These are phyloP conservation scores for Schizopora paradoxa DNA, from an alignment of 1,284 basidiomycete species.

Conservation along the genomic window DNA sequence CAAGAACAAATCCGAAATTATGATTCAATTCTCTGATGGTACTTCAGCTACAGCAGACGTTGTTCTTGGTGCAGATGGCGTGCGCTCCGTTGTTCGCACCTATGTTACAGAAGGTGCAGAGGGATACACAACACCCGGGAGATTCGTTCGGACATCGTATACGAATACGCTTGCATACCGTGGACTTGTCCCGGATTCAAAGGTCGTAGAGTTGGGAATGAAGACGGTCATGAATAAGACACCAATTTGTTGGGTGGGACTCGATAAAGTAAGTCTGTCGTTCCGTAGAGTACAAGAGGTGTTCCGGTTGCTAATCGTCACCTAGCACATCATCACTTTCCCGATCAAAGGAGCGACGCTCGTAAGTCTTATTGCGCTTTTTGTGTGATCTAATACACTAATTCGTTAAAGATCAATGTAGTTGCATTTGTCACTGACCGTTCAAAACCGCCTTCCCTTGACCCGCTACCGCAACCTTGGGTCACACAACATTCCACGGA, in stretches of 20 bases:
- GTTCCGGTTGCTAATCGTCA: slow-evolving; percentile 2
- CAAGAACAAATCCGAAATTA: slow-evolving; percentile 17
- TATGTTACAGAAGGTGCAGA: slow-evolving; percentile 30
- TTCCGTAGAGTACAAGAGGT: not conserved
- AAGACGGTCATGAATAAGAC: slow-evolving; percentile 33
- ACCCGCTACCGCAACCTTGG: slow-evolving; percentile 40
- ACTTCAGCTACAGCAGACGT: slow-evolving; percentile 43
- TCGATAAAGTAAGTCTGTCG: slow-evolving; percentile 34
- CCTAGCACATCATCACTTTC: slow-evolving; percentile 52
- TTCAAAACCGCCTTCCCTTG: slow-evolving; percentile 32
- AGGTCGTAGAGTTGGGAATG: slow-evolving; percentile 36
- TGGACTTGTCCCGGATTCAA: slow-evolving; percentile 36
- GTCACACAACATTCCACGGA: slow-evolving; percentile 37
- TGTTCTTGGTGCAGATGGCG: slow-evolving; percentile 50
- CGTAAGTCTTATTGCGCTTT: slow-evolving; percentile 26
- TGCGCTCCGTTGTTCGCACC: slow-evolving; percentile 41
- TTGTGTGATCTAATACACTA: not conserved
- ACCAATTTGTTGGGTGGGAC: slow-evolving; percentile 39
- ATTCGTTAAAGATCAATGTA: slow-evolving; percentile 41
- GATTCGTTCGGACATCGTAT: slow-evolving; percentile 28
- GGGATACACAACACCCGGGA: not conserved
- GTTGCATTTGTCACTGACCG: slow-evolving; percentile 45
- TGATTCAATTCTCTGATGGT: slow-evolving; percentile 42
- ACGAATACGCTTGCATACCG: slow-evolving; percentile 45
- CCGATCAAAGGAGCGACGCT: slow-evolving; percentile 42